Base-by-base conservation (phyloP, 192 early-diverging fungal genomes). In the Mortierella hygrophila region DNA sequence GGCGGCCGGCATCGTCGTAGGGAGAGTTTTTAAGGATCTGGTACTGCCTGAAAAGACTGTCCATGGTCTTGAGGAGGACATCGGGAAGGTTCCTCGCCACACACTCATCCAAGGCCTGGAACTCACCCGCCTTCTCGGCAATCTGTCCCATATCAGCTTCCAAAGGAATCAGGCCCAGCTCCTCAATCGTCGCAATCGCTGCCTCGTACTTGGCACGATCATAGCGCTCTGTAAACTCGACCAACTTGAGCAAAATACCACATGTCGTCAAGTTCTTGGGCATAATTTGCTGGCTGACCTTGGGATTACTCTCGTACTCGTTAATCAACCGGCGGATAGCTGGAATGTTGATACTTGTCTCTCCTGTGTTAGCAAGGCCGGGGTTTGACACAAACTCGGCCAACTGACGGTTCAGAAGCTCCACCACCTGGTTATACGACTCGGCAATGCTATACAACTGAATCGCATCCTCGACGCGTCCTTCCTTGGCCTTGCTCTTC, bases 1-100 rank as follows among this genome's bases (percentile, higher is more conserved):
- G 60, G 26, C 88, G 82, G 37, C 82, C 81, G 26, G 80, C 72
- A 54, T 88, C 83, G 44, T 84, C 82, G 47, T 88, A 88, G 1
- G 91, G 90, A 75, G 92, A 93, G 47, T 88, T 88, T 68, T 93
- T 94, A 54, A 91, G 84, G 5, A 87, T 80, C 13, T 93, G 82
- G 77, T 94, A 95, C 72, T 94, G 77, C 40, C 90, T 89, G 70
- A 91, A 85, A 69, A 96, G 78, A 57, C 89, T 91, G 26, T 93
- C 91, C 94, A 96, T 97, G 6, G 94, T 91, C 52, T 91, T 90
- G 37, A 97, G 81, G 26, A 99, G 80, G 10, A 97, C 87, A 15
- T 95, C 91, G 13, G 97, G 94, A 78, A 98, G 90, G 87, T 94
- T 95, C 35, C 92, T 91, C 15, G 93, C 90, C 29, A 99, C 92